phyloP scores from a whole-genome alignment of 257 asterid genomes.

The Nyctanthes arbortristis region DNA sequence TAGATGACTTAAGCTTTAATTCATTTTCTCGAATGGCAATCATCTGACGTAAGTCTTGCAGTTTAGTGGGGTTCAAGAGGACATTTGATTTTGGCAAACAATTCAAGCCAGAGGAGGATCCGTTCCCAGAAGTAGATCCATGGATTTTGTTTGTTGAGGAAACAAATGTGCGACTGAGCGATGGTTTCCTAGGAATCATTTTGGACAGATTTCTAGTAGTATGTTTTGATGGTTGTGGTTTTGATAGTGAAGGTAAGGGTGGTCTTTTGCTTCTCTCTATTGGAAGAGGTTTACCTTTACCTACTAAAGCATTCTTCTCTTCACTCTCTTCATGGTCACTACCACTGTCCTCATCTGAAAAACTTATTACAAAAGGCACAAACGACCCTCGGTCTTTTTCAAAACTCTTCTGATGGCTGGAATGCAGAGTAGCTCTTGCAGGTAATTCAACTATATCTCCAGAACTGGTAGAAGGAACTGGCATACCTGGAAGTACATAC shows the following conservation, averaged over 20 bases:
- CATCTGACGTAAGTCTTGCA: slow-evolving; percentile 48
- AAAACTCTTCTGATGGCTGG: slow-evolving; percentile 25
- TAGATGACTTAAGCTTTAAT: slow-evolving; percentile 35
- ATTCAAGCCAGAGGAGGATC: slow-evolving; percentile 13
- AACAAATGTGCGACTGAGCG: slow-evolving; percentile 25
- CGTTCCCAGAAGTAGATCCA: slow-evolving; percentile 29
- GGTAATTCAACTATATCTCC: slow-evolving; percentile 22
- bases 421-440: slow-evolving; percentile 29
- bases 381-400: slow-evolving; percentile 43
- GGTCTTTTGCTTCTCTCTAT: slow-evolving; percentile 28
- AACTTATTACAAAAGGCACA: slow-evolving; percentile 54
- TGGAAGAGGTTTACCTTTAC: slow-evolving; percentile 22
- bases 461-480: slow-evolving; percentile 24
- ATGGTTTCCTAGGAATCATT: slow-evolving; percentile 14
- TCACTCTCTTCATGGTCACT: slow-evolving; percentile 42
- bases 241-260: slow-evolving; percentile 28
- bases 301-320: slow-evolving; percentile 14
- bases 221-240: slow-evolving; percentile 25
- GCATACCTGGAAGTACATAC: slow-evolving; percentile 17
- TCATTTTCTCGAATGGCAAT: slow-evolving; percentile 44
- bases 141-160: slow-evolving; percentile 26
- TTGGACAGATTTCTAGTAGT: slow-evolving; percentile 22
- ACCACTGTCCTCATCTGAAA: slow-evolving; percentile 53
- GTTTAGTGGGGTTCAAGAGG: slow-evolving; percentile 23
- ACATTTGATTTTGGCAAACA: slow-evolving; percentile 25